phyloP scores from a whole-genome alignment of 768 basidiomycete genomes.

The Xerocomellus dryophilus region DNA sequence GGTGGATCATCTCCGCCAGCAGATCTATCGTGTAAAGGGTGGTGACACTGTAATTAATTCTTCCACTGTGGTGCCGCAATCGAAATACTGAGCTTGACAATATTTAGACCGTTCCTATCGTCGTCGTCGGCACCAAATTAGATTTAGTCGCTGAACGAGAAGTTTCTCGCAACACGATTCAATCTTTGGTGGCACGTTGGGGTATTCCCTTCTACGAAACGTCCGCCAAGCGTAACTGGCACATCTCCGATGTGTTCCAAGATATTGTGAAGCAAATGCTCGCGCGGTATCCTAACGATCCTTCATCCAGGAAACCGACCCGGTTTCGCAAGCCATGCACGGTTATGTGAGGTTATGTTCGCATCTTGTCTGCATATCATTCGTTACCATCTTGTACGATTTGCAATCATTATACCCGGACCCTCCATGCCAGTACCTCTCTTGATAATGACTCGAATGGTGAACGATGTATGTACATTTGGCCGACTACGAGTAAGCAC shows the following conservation, averaged over 20 bases:
- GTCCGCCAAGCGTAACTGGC: slow-evolving; percentile 83
- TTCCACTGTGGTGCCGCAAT: not conserved
- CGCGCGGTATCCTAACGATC: slow-evolving; percentile 52
- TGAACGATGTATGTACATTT: no score
- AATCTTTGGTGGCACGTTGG: slow-evolving; percentile 64
- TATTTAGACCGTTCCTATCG: slow-evolving; percentile 65
- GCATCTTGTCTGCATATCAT: slow-evolving; percentile 5
- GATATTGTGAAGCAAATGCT: slow-evolving; percentile 77
- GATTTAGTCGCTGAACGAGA: slow-evolving; percentile 81
- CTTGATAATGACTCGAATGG: no score
- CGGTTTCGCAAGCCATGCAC: slow-evolving; percentile 32
- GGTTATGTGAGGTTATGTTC: slow-evolving; percentile 34
- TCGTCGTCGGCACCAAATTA: slow-evolving; percentile 82
- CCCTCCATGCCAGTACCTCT: no score
- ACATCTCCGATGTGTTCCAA: slow-evolving; percentile 74
- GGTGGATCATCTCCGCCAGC: slow-evolving; percentile 75
- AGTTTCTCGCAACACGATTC: slow-evolving; percentile 62
- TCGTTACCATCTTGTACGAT: not conserved
- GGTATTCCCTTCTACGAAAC: slow-evolving; percentile 80
- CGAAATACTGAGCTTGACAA: slow-evolving; percentile 3
- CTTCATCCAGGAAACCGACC: slow-evolving; percentile 29
- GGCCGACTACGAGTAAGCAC: no score
- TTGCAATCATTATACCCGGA: slow-evolving; percentile 3
- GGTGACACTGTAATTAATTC: slow-evolving; percentile 50
- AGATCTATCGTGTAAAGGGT: slow-evolving; percentile 78